Conservation (phyloP, 176 grass and related monocot species). For the Aegilops tauschii region DNA sequence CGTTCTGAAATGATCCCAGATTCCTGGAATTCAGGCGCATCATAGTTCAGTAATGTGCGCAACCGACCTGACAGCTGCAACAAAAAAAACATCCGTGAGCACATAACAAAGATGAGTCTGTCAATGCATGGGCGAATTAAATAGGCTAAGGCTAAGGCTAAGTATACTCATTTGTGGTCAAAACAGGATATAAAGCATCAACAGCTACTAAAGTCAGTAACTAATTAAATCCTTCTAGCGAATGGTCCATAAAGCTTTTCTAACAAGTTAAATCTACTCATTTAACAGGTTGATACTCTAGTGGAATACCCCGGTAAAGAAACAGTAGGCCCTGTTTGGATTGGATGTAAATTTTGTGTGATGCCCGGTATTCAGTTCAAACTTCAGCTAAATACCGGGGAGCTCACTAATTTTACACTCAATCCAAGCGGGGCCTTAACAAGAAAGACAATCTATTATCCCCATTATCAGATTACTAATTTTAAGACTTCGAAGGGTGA, state of each 20-base stretch:
- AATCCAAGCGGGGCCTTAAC: too few relatives aligned
- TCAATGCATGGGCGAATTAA: slow-evolving; percentile 7
- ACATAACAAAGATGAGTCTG: slow-evolving; percentile 10
- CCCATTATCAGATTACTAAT: background rate
- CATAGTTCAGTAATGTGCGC: slow-evolving; percentile 58
- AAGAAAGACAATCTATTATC: background rate
- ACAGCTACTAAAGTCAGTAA: background rate
- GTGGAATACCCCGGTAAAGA: too few relatives aligned
- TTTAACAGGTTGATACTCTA: too few relatives aligned
- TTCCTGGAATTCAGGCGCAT: slow-evolving; percentile 80
- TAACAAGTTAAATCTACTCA: background rate
- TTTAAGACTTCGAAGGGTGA: background rate
- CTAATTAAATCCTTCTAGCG: background rate
- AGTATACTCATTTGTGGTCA: background rate
- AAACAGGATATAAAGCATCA: slow-evolving; percentile 5
- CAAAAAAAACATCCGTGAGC: slow-evolving; percentile 32
- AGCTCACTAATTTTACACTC: too few relatives aligned
- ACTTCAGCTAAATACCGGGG: too few relatives aligned
- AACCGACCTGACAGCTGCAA: slow-evolving; percentile 76
- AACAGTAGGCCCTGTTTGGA: too few relatives aligned
- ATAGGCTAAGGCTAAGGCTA: background rate
- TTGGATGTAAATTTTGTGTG: too few relatives aligned
- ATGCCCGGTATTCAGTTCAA: too few relatives aligned
- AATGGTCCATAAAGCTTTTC: slow-evolving; percentile 5
- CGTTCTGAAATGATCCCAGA: slow-evolving; percentile 52